Evolutionary conservation across 2,329 filamentous ascomycete species (phyloP).

Genomic region (Cercospora citrullina): DNA sequence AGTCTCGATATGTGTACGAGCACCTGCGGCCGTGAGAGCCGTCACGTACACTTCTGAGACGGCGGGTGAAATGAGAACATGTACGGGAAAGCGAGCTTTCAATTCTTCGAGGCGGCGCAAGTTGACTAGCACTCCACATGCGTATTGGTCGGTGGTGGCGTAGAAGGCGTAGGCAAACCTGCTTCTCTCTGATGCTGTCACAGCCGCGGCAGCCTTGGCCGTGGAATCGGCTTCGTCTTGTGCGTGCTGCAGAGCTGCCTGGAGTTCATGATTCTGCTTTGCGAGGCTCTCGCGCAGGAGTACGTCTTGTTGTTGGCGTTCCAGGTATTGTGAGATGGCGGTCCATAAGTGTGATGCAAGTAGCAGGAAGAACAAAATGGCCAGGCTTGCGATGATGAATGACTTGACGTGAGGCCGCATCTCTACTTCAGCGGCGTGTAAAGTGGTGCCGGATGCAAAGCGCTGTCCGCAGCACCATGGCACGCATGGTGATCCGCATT

Average conservation of each 20-base stretch:
- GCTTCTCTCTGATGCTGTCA: background rate
- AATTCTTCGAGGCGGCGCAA: conserved; percentile 31
- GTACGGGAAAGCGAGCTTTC: conserved; percentile 28
- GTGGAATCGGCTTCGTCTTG: background rate
- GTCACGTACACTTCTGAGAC: conserved; percentile 26
- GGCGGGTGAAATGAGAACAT: conserved; percentile 28
- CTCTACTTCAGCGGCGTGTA: background rate
- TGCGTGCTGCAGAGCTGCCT: background rate
- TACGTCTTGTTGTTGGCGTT: background rate
- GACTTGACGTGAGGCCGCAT: conserved; percentile 8
- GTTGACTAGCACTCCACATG: conserved; percentile 36
- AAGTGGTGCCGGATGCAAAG: background rate
- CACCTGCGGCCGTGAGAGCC: conserved; percentile 22
- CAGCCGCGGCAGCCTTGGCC: background rate
- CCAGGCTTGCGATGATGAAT: background rate
- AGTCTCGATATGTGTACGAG: conserved; percentile 26
- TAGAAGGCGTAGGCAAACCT: conserved; percentile 36
- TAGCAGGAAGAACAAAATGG: background rate
- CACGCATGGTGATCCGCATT: background rate
- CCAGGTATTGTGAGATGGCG: background rate
- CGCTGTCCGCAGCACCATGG: background rate
- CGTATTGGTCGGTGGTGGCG: conserved; percentile 34
- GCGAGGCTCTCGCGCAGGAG: background rate
- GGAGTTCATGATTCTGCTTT: background rate
- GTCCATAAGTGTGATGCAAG: background rate